A percentile compares a stretch with the other conserved stretches of the same genome.
Evolutionary conservation across 2,329 filamentous ascomycete genomes (phyloP).

Genomic region (Alternaria arborescens): DNA sequence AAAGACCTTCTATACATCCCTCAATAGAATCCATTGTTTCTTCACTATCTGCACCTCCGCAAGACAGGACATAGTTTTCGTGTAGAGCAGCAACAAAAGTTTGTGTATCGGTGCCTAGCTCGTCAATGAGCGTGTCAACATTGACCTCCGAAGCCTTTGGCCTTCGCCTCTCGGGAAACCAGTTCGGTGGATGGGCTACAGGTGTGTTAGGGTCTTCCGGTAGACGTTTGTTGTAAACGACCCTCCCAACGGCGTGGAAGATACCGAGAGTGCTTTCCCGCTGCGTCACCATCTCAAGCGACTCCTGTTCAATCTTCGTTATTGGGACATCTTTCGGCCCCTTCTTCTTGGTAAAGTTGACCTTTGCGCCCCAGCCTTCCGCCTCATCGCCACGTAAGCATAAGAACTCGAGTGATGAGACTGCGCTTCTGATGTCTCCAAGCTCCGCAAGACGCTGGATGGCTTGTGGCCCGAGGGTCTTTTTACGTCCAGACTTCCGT

Average conservation of each 20-base stretch:
- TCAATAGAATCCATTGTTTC: slow-evolving; percentile 79
- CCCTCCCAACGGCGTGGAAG: slow-evolving; percentile 94
- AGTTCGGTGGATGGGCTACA: slow-evolving; percentile 56
- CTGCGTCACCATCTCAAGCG: slow-evolving; percentile 80
- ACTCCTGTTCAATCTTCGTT: slow-evolving; percentile 81
- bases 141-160: slow-evolving; percentile 56
- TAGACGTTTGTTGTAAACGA: slow-evolving; percentile 93
- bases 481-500: slow-evolving; percentile 75
- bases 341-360: slow-evolving; percentile 69
- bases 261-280: slow-evolving; percentile 90
- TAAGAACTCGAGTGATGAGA: slow-evolving; percentile 90
- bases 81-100: slow-evolving; percentile 91
- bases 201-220: slow-evolving; percentile 47
- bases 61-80: slow-evolving; percentile 92
- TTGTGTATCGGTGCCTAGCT: slow-evolving; percentile 89
- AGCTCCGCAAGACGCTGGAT: slow-evolving; percentile 83
- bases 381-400: slow-evolving; percentile 82
- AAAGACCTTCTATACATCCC: slow-evolving; percentile 85
- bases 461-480: slow-evolving; percentile 79
- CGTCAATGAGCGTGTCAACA: slow-evolving; percentile 80
- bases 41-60: slow-evolving; percentile 67
- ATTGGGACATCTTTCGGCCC: slow-evolving; percentile 66
- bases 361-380: slow-evolving; percentile 82
- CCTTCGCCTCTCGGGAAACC: slow-evolving; percentile 56
- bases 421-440: slow-evolving; percentile 91